Base-by-base conservation (phyloP, 202 grass and related monocot genomes). In the Alloteropsis angusta region DNA sequence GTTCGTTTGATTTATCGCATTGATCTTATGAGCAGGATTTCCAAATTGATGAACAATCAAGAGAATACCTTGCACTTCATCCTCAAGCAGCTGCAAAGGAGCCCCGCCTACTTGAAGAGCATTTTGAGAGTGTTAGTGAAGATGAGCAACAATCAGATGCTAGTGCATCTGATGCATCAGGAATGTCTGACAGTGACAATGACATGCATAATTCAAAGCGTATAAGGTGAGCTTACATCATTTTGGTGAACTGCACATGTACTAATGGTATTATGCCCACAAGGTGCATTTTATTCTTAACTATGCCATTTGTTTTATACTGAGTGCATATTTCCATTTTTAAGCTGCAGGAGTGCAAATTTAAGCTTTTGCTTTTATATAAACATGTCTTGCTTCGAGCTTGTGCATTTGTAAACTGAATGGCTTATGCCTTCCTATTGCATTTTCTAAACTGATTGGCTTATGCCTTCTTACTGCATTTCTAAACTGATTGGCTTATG, bases 111-210 rank as follows among this genome's bases (percentile, higher is more conserved):
- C 80, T 91, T 21, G 81, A 91, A 55, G 89, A 98, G 68, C 89
- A 98, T 49, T 94, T 98, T 76, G 85, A 94, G 21, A 89, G 77
- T 75, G 85, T 93, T 55, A 77, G 85, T 19, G 92, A 94, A 23
- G 91, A 93, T 73, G 83, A 89, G 18, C 75, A 88, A 19, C 60
- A 72, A 23, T n/a, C 61, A 50, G 85, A 75, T 64, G 62, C 39
- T n/a, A 80, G 39, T 72, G 69, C 55, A 17, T 94, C 91, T 80
- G 89, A 93, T 78, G 77, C 68, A 38, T 88, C 89, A 79, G 64
- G 65, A 41, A 57, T 71, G 19, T 74, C 68, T 65, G 87, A 87
- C 14, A 85, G 67, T 73, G 89, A 95, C 21, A 25, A 71, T 62
- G 81, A 46, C 54, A 23, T 36, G 22, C 80, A 75, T 50, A 98